Conservation (phyloP, 2,329 filamentous ascomycete genomes). For the Cladorrhinum sp. region DNA sequence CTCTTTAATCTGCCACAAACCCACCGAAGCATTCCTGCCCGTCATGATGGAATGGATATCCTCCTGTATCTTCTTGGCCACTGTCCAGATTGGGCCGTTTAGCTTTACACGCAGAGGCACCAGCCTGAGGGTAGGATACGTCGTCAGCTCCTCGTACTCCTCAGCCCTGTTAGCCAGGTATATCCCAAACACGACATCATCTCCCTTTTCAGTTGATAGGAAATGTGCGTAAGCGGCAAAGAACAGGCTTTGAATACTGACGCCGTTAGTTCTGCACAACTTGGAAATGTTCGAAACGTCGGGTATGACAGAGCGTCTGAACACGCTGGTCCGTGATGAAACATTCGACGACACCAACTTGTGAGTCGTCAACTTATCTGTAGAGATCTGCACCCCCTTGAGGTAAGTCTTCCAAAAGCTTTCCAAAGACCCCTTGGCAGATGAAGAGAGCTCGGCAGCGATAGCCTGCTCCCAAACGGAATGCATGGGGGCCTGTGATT, state of each 20-base stretch:
- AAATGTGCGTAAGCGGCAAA: slow-evolving; percentile 66
- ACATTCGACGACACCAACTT: not conserved
- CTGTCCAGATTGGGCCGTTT: slow-evolving; percentile 38
- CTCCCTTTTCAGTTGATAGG: slow-evolving; percentile 25
- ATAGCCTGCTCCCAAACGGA: slow-evolving; percentile 30
- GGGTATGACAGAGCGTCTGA: slow-evolving; percentile 47
- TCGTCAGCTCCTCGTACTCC: slow-evolving; percentile 43
- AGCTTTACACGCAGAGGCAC: slow-evolving; percentile 63
- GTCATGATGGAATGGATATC: slow-evolving; percentile 64
- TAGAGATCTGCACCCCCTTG: slow-evolving; percentile 21
- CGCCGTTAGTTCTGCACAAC: slow-evolving; percentile 44
- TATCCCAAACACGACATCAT: slow-evolving; percentile 63
- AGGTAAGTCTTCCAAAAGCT: slow-evolving; percentile 46
- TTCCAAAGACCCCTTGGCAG: slow-evolving; percentile 19
- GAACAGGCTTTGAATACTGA: slow-evolving; percentile 72
- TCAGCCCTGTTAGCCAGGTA: slow-evolving; percentile 77
- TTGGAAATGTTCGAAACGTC: slow-evolving; percentile 40
- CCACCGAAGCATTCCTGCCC: slow-evolving; percentile 51
- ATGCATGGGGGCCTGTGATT: too few species aligned
- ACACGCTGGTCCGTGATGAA: slow-evolving; percentile 29
- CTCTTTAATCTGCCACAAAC: slow-evolving; percentile 65
- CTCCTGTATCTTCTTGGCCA: slow-evolving; percentile 62
- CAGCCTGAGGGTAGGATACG: slow-evolving; percentile 73
- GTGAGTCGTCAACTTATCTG: slow-evolving; percentile 19
- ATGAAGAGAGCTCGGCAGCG: slow-evolving; percentile 11